Conservation (phyloP, 306 rosid species). For the Geum urbanum region DNA sequence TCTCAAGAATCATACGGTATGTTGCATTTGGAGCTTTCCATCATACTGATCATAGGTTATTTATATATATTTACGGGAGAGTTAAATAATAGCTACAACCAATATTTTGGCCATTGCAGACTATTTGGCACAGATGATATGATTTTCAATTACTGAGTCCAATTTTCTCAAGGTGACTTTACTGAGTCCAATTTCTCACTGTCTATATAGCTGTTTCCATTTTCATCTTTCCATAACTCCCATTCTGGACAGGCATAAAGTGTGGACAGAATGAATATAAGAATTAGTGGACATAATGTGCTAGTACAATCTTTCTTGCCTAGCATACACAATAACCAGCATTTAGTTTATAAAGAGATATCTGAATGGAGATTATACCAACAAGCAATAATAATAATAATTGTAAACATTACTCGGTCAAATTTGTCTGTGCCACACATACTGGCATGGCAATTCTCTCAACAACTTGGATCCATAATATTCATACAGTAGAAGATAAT, state of each 20-base stretch:
- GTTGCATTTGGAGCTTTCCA: no score
- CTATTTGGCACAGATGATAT: no score
- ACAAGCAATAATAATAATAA: conserved; percentile 2
- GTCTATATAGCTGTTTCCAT: background rate
- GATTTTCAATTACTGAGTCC: no score
- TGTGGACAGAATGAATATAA: background rate
- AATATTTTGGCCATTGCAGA: background rate
- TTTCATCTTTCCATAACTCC: no score
- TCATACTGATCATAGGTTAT: no score
- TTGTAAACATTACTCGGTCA: background rate
- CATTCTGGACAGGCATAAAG: background rate
- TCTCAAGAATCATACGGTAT: no score
- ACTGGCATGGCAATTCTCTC: background rate
- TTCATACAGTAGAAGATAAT: background rate
- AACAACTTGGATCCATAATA: background rate
- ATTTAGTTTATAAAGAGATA: background rate
- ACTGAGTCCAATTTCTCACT: no score
- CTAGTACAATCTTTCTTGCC: no score
- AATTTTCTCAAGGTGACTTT: background rate
- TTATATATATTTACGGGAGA: no score
- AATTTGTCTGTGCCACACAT: background rate
- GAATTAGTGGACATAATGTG: no score
- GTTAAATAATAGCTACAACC: no score
- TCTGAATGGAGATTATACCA: background rate
- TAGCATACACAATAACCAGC: no score